These are phyloP conservation scores for Silene latifolia DNA, from an alignment of 148 eudicot species.

Conservation along the genomic window DNA sequence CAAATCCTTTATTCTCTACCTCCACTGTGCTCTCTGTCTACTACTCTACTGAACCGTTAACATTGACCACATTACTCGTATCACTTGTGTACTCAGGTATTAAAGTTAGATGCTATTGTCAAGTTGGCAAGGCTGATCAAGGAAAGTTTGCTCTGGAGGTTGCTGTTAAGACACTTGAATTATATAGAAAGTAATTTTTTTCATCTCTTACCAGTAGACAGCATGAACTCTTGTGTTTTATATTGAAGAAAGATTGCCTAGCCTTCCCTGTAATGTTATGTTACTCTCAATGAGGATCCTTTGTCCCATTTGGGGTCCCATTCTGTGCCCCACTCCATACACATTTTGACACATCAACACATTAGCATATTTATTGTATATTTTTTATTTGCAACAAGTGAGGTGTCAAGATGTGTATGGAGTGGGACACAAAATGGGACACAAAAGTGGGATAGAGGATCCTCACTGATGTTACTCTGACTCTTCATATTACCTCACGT, in stretches of 20 bases:
- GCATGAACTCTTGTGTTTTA: background rate
- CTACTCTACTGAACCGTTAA: background rate
- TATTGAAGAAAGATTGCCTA: background rate
- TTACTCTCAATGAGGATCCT: too few relatives aligned
- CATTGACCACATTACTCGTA: background rate
- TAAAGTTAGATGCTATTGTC: constrained; percentile 79
- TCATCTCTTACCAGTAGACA: constrained; percentile 1
- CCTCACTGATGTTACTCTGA: background rate
- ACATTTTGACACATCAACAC: too few relatives aligned
- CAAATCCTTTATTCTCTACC: constrained; percentile 1
- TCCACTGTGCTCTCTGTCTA: background rate
- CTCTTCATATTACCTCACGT: background rate
- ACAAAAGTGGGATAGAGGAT: too few relatives aligned
- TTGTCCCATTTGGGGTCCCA: too few relatives aligned
- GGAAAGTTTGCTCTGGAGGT: constrained; percentile 90
- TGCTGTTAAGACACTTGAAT: constrained; percentile 88
- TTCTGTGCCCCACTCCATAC: too few relatives aligned
- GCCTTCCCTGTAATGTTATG: background rate
- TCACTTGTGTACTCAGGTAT: constrained; percentile 45
- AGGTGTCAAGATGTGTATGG: too few relatives aligned
- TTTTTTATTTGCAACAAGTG: too few relatives aligned
- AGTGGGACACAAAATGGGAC: too few relatives aligned
- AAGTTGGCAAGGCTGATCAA: constrained; percentile 82
- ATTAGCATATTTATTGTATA: too few relatives aligned
- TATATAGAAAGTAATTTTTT: constrained; percentile 56